Percentiles rank a stretch among this genome's conserved stretches.
phyloP scores from a whole-genome alignment of 768 basidiomycete genomes.

The Tulasnella sp. region DNA sequence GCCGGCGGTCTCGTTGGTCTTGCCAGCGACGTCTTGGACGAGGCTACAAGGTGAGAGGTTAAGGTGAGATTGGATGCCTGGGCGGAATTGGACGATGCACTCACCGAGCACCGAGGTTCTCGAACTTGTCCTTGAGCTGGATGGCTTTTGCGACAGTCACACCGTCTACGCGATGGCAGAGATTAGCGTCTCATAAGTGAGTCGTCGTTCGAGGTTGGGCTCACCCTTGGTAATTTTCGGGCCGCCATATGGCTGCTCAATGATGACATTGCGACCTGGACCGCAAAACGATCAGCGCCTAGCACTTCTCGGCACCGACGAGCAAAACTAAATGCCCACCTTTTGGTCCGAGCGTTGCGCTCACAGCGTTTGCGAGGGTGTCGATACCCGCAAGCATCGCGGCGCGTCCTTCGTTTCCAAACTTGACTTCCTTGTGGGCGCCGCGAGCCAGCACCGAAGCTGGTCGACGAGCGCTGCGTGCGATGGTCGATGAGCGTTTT shows the following conservation, averaged over 20 bases:
- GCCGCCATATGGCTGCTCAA: slow-evolving; percentile 82
- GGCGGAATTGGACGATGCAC: slow-evolving; percentile 21
- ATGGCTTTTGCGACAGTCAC: slow-evolving; percentile 97
- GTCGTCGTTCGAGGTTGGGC: slow-evolving; percentile 18
- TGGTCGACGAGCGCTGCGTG: slow-evolving; percentile 11
- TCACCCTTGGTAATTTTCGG: slow-evolving; percentile 93
- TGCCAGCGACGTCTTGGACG: slow-evolving; percentile 89
- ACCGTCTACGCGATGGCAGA: slow-evolving; percentile 50
- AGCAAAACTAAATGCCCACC: slow-evolving; percentile 37
- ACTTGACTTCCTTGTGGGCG: slow-evolving; percentile 93
- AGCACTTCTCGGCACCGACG: too few relatives aligned
- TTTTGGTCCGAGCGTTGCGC: slow-evolving; percentile 93
- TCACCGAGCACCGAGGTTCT: slow-evolving; percentile 95
- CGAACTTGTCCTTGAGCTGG: slow-evolving; percentile 91
- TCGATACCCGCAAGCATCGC: slow-evolving; percentile 93
- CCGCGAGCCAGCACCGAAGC: slow-evolving; percentile 39
- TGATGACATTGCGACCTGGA: slow-evolving; percentile 91
- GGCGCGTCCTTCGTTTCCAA: slow-evolving; percentile 90
- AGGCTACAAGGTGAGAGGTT: slow-evolving; percentile 39
- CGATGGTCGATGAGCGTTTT: slow-evolving; percentile 32
- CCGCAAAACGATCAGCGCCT: not conserved
- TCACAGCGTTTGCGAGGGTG: slow-evolving; percentile 91
- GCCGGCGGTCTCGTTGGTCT: slow-evolving; percentile 94
- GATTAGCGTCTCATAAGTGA: not conserved
- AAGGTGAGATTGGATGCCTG: not conserved